phyloP scores from a whole-genome alignment of 805 yeast genomes.

The Yarrowia porcina region DNA sequence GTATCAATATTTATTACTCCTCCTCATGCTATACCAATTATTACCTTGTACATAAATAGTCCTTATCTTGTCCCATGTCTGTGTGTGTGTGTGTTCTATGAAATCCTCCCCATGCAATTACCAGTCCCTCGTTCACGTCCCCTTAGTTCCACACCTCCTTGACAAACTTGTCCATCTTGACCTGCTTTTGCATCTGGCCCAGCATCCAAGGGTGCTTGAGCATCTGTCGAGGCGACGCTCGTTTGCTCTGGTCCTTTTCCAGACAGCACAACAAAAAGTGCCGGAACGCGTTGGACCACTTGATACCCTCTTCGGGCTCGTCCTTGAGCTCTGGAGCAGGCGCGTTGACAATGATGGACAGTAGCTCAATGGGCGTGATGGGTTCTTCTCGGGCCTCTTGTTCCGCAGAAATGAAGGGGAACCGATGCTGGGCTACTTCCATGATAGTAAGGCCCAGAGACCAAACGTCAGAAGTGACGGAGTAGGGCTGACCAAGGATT shows the following conservation, averaged over 20 bases:
- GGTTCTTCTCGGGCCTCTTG: slow-evolving; percentile 48
- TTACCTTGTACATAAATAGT: slow-evolving; percentile 6
- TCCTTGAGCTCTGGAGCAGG: slow-evolving; percentile 74
- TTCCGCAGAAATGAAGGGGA: slow-evolving; percentile 58
- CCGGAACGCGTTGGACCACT: slow-evolving; percentile 80
- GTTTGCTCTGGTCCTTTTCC: slow-evolving; percentile 68
- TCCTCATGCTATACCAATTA: background rate
- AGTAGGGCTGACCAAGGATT: slow-evolving; percentile 90
- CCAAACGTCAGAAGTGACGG: slow-evolving; percentile 96
- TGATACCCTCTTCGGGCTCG: slow-evolving; percentile 67
- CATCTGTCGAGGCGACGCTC: slow-evolving; percentile 95
- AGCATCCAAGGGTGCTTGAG: slow-evolving; percentile 88
- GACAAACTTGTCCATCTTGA: slow-evolving; percentile 85
- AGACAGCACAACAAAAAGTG: slow-evolving; percentile 78
- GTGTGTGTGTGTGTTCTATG: background rate
- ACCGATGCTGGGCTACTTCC: slow-evolving; percentile 90
- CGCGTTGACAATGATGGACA: slow-evolving; percentile 75
- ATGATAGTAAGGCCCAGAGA: slow-evolving; percentile 86
- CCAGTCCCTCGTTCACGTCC: background rate
- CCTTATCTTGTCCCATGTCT: background rate
- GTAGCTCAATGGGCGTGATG: slow-evolving; percentile 75
- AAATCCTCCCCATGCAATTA: slow-evolving; percentile 10
- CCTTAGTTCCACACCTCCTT: slow-evolving; percentile 60
- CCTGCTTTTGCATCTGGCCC: slow-evolving; percentile 67
- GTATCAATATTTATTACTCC: slow-evolving; percentile 4